A percentile compares a stretch with the other conserved stretches of the same genome.
Evolutionary conservation across 192 early-diverging fungal genomes (phyloP).

Genomic region (Dimargaris cristalligena): DNA sequence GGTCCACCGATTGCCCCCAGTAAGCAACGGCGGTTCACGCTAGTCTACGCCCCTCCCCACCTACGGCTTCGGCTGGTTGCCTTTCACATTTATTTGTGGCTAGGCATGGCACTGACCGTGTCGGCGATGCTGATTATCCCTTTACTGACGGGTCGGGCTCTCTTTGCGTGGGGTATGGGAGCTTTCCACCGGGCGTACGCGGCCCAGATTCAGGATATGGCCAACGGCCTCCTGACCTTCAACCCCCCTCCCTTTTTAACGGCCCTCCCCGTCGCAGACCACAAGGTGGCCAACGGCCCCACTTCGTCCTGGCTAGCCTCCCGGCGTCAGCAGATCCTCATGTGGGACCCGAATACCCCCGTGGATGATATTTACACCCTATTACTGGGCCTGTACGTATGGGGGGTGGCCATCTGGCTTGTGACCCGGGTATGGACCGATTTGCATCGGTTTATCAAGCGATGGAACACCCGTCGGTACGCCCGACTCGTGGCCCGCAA

Average conservation of each 20-base stretch:
- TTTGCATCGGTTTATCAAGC: no score
- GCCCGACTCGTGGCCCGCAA: no score
- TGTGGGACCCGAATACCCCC: conserved; percentile 14
- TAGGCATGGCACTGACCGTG: conserved; percentile 9
- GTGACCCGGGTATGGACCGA: no score
- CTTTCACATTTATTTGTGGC: conserved; percentile 36
- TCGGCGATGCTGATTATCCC: conserved; percentile 13
- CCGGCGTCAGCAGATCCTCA: conserved; percentile 26
- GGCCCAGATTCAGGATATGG: no score
- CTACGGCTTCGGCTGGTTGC: conserved; percentile 41
- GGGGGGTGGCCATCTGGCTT: conserved; percentile 19
- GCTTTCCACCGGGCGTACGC: conserved; percentile 15
- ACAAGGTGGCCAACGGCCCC: no score
- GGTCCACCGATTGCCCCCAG: conserved; percentile 21
- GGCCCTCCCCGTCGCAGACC: conserved; percentile 28
- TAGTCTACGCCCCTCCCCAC: conserved; percentile 68
- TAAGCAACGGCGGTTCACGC: conserved; percentile 44
- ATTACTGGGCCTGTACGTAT: conserved; percentile 44
- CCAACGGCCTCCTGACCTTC: no score
- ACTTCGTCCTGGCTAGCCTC: no score
- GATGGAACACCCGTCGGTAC: no score
- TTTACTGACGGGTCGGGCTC: conserved; percentile 18
- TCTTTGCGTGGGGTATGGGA: conserved; percentile 22
- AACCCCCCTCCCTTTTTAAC: conserved; percentile 27
- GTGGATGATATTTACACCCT: conserved; percentile 70